Percentiles rank a stretch among this genome's conserved stretches.
phyloP scores from a whole-genome alignment of 2,329 filamentous ascomycete genomes.

The Bisporella sp. region DNA sequence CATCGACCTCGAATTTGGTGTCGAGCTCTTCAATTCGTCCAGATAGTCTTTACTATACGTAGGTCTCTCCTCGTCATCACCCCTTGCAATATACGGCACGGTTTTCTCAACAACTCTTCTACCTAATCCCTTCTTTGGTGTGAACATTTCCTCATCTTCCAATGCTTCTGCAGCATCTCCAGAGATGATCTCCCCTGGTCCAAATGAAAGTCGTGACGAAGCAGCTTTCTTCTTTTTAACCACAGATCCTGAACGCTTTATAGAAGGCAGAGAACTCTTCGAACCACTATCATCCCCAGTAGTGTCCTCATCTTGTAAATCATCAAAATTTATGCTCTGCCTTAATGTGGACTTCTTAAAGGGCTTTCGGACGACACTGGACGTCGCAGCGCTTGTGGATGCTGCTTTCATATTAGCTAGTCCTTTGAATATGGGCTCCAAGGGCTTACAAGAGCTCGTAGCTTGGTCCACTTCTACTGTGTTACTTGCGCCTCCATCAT shows the following conservation, averaged over 20 bases:
- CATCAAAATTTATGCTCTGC: constrained; percentile 43
- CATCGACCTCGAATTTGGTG: constrained; percentile 72
- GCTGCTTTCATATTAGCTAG: constrained; percentile 22
- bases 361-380: constrained; percentile 42
- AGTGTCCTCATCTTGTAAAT: constrained; percentile 22
- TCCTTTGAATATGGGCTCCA: constrained; percentile 12
- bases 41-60: constrained; percentile 84
- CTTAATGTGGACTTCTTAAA: constrained; percentile 52
- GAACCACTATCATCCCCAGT: constrained; percentile 4
- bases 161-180: constrained; percentile 44
- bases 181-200: constrained; percentile 48
- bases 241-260: constrained; percentile 39
- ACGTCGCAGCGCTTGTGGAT: constrained; percentile 5
- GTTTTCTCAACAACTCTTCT: constrained; percentile 51
- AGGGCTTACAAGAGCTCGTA: constrained; percentile 20
- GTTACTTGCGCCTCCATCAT: constrained; percentile 37
- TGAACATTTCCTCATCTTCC: constrained; percentile 46
- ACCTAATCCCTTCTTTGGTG: constrained; percentile 57
- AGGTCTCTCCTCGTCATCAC: constrained; percentile 62
- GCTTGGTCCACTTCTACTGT: constrained; percentile 4
- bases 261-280: constrained; percentile 30
- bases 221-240: constrained; percentile 61
- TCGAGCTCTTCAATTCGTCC: constrained; percentile 77
- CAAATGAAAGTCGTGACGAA: constrained; percentile 70
- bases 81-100: constrained; percentile 18